Conservation (phyloP, 2,329 filamentous ascomycete species). For the Fusarium liriodendri region DNA sequence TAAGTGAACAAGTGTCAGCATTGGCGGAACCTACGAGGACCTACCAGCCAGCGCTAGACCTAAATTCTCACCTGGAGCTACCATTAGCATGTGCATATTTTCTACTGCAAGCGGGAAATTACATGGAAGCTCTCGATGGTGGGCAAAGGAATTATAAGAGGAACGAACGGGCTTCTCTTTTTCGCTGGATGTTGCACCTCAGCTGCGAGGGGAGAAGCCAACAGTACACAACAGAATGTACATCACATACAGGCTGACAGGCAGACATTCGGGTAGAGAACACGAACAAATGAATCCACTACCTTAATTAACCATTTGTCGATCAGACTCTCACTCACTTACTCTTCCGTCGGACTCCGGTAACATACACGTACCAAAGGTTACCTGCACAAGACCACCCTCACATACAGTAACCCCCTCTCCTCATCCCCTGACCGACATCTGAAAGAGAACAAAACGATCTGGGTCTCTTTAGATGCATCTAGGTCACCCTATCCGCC, state of each 20-base stretch:
- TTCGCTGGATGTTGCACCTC: neutral
- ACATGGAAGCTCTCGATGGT: neutral
- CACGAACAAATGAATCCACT: neutral
- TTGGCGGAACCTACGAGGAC: slow-evolving; percentile 21
- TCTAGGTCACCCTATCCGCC: neutral
- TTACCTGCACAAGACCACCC: neutral
- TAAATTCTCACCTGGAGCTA: neutral
- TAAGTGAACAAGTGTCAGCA: slow-evolving; percentile 38
- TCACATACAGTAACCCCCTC: neutral
- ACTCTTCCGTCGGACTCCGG: neutral
- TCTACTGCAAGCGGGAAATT: slow-evolving; percentile 5
- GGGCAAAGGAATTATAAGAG: slow-evolving; percentile 5
- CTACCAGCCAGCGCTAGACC: neutral
- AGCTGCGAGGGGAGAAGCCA: neutral
- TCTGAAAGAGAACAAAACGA: neutral
- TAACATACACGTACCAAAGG: neutral
- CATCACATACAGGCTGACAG: neutral
- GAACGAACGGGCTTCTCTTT: neutral
- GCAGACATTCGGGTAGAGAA: neutral
- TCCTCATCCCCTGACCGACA: neutral
- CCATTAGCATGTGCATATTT: neutral
- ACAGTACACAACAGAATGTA: neutral
- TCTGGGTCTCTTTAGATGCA: neutral
- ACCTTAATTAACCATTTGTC: slow-evolving; percentile 7
- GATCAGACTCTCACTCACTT: neutral